phyloP scores from a whole-genome alignment of 768 basidiomycete genomes.

The Hydnum rufescens region DNA sequence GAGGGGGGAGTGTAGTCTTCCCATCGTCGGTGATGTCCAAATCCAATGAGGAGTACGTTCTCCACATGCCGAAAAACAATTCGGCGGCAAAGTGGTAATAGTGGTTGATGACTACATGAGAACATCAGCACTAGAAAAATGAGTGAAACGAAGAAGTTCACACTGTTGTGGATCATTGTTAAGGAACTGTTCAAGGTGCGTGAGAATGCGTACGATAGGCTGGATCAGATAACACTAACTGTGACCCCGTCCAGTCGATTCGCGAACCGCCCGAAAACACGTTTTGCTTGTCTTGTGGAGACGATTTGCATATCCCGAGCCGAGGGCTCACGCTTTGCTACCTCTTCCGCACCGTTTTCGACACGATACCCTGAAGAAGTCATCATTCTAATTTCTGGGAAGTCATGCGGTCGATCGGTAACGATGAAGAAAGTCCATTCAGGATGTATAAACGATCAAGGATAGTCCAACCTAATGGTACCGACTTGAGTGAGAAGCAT shows the following conservation, averaged over 20 bases:
- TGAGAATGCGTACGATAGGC: neutral
- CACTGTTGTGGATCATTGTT: slow-evolving; percentile 73
- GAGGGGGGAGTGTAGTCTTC: slow-evolving; percentile 48
- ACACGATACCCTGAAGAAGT: slow-evolving; percentile 50
- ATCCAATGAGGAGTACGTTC: slow-evolving; percentile 71
- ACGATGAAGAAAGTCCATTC: slow-evolving; percentile 42
- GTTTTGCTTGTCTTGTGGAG: slow-evolving; percentile 40
- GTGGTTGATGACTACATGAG: slow-evolving; percentile 47
- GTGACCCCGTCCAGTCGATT: slow-evolving; percentile 49
- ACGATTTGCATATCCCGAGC: slow-evolving; percentile 66
- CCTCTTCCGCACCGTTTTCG: slow-evolving; percentile 33
- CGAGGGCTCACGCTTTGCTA: slow-evolving; percentile 43
- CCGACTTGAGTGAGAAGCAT: neutral
- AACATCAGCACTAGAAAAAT: neutral
- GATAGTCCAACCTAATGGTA: slow-evolving; percentile 20
- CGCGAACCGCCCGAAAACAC: slow-evolving; percentile 53
- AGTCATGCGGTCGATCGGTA: slow-evolving; percentile 39
- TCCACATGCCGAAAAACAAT: slow-evolving; percentile 82
- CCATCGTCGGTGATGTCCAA: slow-evolving; percentile 43
- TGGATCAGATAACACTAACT: slow-evolving; percentile 28
- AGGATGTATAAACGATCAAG: slow-evolving; percentile 21
- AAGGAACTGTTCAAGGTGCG: slow-evolving; percentile 38
- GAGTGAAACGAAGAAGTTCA: slow-evolving; percentile 19
- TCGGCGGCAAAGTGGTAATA: slow-evolving; percentile 93
- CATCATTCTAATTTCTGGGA: slow-evolving; percentile 50